phyloP scores from a whole-genome alignment of 495 filamentous ascomycete species.

The Penicillium egyptiacum region DNA sequence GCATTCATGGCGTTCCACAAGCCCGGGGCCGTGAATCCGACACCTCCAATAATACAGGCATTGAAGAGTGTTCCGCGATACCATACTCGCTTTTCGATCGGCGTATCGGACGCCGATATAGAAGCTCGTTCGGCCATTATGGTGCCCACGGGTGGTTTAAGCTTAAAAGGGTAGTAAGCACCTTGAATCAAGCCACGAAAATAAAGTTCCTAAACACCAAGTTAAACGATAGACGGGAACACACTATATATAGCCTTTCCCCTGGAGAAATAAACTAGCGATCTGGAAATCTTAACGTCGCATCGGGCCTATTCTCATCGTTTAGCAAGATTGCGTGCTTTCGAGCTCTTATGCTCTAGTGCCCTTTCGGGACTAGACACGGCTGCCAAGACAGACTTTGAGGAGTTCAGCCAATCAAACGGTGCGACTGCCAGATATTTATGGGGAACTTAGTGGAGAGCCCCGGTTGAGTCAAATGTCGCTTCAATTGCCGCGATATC shows the following conservation, averaged over 20 bases:
- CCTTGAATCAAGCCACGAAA: neutral
- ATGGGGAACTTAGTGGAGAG: neutral
- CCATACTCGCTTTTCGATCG: conserved; percentile 42
- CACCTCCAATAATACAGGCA: conserved; percentile 44
- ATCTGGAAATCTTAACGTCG: neutral
- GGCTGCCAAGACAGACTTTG: neutral
- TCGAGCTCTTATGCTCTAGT: neutral
- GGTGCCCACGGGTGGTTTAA: neutral
- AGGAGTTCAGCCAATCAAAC: neutral
- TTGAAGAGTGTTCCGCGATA: conserved; percentile 62
- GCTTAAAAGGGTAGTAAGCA: neutral
- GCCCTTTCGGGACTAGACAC: neutral
- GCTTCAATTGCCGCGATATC: neutral
- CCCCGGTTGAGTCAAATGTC: neutral
- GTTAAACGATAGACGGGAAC: neutral
- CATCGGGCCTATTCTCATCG: neutral
- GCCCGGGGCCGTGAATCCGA: conserved; percentile 40
- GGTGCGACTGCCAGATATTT: neutral
- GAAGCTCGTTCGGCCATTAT: conserved; percentile 8
- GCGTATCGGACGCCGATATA: conserved; percentile 7
- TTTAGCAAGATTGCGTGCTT: conserved; percentile 8
- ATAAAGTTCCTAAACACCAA: neutral
- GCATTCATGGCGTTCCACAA: conserved; percentile 62
- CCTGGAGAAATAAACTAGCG: neutral
- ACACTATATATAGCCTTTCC: neutral